A percentile compares a stretch with the other conserved stretches of the same genome.
Conservation (phyloP, 2,329 filamentous ascomycete genomes). For the Colletotrichum higginsianum region DNA sequence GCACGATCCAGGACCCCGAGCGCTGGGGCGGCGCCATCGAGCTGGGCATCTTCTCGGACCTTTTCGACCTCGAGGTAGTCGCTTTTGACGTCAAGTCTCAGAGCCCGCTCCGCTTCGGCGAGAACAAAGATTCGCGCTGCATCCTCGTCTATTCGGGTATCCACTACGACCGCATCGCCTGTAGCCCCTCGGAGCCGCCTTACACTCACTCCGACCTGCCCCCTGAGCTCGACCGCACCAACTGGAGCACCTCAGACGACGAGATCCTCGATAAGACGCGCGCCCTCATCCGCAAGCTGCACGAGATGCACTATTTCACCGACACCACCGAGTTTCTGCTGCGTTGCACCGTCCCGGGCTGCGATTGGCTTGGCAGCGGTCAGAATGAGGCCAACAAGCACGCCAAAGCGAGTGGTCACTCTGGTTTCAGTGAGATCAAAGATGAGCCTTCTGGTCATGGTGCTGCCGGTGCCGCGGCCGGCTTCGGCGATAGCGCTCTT, state of each 20-base stretch:
- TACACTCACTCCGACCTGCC: constrained; percentile 70
- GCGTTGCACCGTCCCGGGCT: constrained; percentile 77
- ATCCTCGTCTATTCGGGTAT: constrained; percentile 93
- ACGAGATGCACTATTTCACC: constrained; percentile 85
- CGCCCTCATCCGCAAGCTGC: constrained; percentile 75
- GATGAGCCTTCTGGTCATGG: constrained; percentile 66
- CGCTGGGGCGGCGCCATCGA: constrained; percentile 96
- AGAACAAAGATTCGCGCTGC: constrained; percentile 77
- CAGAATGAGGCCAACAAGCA: constrained; percentile 75
- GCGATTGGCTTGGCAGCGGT: constrained; percentile 78
- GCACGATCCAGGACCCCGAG: constrained; percentile 83
- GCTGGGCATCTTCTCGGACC: constrained; percentile 84
- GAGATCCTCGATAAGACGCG: constrained; percentile 80
- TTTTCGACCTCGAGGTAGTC: constrained; percentile 89
- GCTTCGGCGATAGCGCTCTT: constrained; percentile 68
- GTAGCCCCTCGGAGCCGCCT: constrained; percentile 74
- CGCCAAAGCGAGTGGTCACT: constrained; percentile 72
- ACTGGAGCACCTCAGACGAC: constrained; percentile 69
- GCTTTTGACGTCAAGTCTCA: constrained; percentile 79
- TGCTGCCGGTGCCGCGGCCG: neutral
- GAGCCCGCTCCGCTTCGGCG: constrained; percentile 77
- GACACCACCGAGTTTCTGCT: constrained; percentile 87
- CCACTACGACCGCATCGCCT: constrained; percentile 91
- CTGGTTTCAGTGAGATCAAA: constrained; percentile 75
- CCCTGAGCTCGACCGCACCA: constrained; percentile 80